Conservation (phyloP, 441 rosid genomes). For the Pelargonium citronellum region DNA sequence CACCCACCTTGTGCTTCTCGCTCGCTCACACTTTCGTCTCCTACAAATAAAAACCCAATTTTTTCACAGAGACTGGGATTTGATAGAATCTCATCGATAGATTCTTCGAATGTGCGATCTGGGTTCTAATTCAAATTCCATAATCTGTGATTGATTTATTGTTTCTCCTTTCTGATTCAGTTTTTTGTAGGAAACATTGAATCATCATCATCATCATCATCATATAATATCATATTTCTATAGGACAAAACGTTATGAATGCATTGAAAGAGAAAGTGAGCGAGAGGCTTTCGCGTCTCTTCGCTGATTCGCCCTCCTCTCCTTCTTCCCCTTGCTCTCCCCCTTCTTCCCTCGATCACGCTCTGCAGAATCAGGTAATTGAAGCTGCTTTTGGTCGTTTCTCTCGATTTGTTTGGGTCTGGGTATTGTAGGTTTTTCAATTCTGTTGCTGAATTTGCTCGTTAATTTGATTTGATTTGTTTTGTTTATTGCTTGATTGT, state of each 20-base stretch:
- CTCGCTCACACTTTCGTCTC: not conserved
- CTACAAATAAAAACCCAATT: not conserved
- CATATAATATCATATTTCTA: too few species aligned
- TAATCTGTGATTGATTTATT: not conserved
- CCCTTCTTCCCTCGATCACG: conserved; percentile 28
- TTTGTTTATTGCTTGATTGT: not conserved
- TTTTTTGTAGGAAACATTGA: too few species aligned
- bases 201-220: too few species aligned
- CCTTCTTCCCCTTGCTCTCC: conserved; percentile 29
- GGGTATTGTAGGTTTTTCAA: not conserved
- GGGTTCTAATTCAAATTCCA: not conserved
- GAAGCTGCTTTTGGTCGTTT: not conserved
- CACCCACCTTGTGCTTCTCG: conserved; percentile 3
- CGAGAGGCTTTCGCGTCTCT: conserved; percentile 63
- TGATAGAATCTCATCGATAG: not conserved
- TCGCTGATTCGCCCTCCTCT: conserved; percentile 46
- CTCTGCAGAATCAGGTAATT: conserved; percentile 37
- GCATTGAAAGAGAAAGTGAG: conserved; percentile 63
- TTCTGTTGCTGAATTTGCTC: not conserved
- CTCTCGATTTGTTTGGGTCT: conserved; percentile 1
- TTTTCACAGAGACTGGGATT: not conserved
- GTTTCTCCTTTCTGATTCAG: not conserved
- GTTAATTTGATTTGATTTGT: not conserved
- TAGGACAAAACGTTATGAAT: conserved; percentile 29
- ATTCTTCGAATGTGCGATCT: conserved; percentile 7